phyloP scores from a whole-genome alignment of 2,329 filamentous ascomycete species.

The Cryphonectria carpinicola region DNA sequence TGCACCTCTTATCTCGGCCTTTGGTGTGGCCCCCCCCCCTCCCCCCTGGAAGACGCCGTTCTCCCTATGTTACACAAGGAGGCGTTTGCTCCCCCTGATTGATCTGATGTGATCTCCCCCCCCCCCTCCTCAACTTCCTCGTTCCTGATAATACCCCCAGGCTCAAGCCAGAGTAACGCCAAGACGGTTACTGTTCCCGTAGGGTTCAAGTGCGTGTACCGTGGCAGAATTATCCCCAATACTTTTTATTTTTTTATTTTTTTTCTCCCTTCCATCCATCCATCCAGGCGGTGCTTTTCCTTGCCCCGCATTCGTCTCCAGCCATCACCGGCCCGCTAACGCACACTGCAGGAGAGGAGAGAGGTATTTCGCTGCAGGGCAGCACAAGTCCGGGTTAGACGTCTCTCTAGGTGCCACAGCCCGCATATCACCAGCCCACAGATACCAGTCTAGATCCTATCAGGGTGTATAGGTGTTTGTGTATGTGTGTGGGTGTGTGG shows the following conservation, averaged over 20 bases:
- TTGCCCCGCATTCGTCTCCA: conserved; percentile 15
- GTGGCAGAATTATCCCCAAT: conserved; percentile 1
- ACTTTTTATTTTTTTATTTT: not conserved
- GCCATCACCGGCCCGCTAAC: conserved; percentile 22
- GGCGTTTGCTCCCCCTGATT: not conserved
- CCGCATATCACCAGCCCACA: conserved; percentile 6
- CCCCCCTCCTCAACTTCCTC: not conserved
- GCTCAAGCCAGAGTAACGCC: not conserved
- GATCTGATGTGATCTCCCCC: conserved; percentile 7
- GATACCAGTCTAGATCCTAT: conserved; percentile 3
- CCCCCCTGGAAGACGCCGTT: conserved; percentile 14
- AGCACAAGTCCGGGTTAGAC: conserved; percentile 2
- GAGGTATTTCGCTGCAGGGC: conserved; percentile 1
- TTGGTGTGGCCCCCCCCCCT: conserved; percentile 5
- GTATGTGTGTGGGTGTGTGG: conserved; percentile 16
- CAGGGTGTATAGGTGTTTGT: conserved; percentile 16
- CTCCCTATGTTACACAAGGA: not conserved
- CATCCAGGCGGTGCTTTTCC: not conserved
- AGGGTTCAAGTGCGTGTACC: not conserved
- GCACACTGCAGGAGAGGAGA: conserved; percentile 20
- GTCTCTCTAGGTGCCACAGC: conserved; percentile 4
- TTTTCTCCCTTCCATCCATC: not conserved
- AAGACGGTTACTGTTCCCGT: conserved; percentile 3
- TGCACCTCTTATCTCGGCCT: conserved; percentile 27
- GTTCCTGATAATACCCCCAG: not conserved